Evolutionary conservation across 2,329 filamentous ascomycete genomes (phyloP).

Genomic region (Colletotrichum sp.): DNA sequence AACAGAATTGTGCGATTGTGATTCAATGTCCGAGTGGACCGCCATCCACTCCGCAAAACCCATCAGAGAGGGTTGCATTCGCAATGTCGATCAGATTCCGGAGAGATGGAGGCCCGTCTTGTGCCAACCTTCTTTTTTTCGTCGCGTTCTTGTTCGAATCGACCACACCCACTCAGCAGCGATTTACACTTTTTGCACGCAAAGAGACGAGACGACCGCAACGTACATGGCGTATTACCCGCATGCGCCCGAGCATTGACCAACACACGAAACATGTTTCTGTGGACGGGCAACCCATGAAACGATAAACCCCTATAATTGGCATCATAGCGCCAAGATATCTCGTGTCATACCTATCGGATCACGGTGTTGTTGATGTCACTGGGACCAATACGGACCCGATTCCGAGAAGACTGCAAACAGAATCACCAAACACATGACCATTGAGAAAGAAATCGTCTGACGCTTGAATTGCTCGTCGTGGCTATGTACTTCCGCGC

Average conservation of each 20-base stretch:
- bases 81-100: not conserved
- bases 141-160: not conserved
- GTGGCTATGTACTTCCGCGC: slow-evolving; percentile 3
- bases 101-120: not conserved
- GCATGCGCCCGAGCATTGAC: not conserved
- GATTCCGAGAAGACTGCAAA: not conserved
- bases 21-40: not conserved
- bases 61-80: not conserved
- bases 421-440: not conserved
- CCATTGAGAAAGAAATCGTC: not conserved
- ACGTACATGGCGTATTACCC: not conserved
- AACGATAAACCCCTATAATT: not conserved
- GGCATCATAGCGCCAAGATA: slow-evolving; percentile 7
- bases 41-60: not conserved
- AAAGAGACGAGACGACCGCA: not conserved
- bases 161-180: not conserved
- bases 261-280: slow-evolving; percentile 15
- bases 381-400: not conserved
- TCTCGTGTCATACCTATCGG: not conserved
- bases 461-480: slow-evolving; percentile 1
- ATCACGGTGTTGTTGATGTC: not conserved
- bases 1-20: not conserved
- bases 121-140: too few relatives aligned
- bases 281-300: slow-evolving; percentile 4
- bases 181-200: not conserved